Percentiles rank a stretch among this genome's conserved stretches.
Conservation (phyloP, 148 eudicot species). For the Arbutus unedo region DNA sequence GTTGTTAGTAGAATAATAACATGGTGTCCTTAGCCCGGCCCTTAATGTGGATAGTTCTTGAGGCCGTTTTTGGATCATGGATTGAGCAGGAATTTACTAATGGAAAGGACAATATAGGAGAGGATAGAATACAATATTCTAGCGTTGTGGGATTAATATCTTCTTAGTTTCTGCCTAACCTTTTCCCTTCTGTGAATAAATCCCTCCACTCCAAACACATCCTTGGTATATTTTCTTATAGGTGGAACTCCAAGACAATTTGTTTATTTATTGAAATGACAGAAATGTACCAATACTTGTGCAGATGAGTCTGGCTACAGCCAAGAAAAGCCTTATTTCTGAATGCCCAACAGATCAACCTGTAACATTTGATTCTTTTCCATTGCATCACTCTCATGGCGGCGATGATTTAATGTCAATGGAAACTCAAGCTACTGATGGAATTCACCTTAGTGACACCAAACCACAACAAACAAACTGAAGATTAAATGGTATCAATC, state of each 20-base stretch:
- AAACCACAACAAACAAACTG: slow-evolving; percentile 9
- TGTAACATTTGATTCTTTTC: slow-evolving; percentile 9
- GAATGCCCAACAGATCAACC: slow-evolving; percentile 18
- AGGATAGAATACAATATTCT: neutral
- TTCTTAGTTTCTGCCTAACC: neutral
- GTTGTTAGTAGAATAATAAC: too few relatives aligned
- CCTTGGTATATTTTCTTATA: neutral
- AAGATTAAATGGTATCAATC: neutral
- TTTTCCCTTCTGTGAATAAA: neutral
- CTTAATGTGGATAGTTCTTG: neutral
- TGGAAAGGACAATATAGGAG: neutral
- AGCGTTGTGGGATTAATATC: neutral
- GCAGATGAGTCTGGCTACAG: slow-evolving; percentile 34
- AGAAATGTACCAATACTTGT: neutral
- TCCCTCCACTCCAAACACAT: neutral
- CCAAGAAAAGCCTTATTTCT: slow-evolving; percentile 20
- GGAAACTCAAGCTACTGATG: neutral
- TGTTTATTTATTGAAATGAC: neutral
- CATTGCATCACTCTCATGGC: neutral
- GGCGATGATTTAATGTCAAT: slow-evolving; percentile 1
- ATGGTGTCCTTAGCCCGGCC: neutral
- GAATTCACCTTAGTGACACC: neutral
- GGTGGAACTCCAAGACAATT: neutral
- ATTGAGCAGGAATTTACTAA: neutral
- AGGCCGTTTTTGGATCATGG: neutral